phyloP scores from a whole-genome alignment of 192 early-diverging fungal species.

The Entomortierella parvispora region DNA sequence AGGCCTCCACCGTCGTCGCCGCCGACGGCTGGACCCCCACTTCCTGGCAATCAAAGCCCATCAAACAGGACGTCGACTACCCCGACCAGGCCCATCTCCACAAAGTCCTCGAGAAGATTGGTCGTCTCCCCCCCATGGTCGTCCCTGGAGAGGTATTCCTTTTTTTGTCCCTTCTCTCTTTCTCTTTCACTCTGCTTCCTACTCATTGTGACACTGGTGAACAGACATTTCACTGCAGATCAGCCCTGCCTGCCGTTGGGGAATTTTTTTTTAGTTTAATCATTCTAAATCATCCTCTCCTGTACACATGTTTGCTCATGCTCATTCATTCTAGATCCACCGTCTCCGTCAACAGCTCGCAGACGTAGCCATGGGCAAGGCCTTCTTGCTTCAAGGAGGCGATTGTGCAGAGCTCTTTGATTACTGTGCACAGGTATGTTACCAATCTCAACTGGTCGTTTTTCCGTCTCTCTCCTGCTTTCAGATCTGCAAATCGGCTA shows the following conservation, averaged over 20 bases:
- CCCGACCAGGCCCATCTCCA: conserved; percentile 76
- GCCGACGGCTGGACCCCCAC: conserved; percentile 70
- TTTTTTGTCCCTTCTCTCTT: background rate
- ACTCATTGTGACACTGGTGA: no score
- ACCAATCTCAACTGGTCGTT: background rate
- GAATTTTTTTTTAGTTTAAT: background rate
- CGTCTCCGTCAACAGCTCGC: conserved; percentile 83
- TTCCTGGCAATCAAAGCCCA: conserved; percentile 79
- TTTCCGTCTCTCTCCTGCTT: no score
- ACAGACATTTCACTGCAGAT: background rate
- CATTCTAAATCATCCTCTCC: background rate
- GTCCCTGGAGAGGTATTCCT: conserved; percentile 80
- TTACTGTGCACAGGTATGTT: conserved; percentile 88
- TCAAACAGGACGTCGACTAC: conserved; percentile 91
- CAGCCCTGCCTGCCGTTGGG: no score
- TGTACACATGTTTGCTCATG: background rate
- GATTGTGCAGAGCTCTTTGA: conserved; percentile 99
- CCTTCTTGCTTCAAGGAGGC: conserved; percentile 97
- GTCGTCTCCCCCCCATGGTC: conserved; percentile 91
- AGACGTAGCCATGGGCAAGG: conserved; percentile 90
- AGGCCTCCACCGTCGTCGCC: conserved; percentile 20
- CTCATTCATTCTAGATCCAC: conserved; percentile 71
- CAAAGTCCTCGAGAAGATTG: conserved; percentile 78
- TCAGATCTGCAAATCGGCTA: no score
- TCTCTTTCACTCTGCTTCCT: background rate